Evolutionary conservation across 1,284 basidiomycete genomes (phyloP).

Genomic region (Amylostereum areolatum): DNA sequence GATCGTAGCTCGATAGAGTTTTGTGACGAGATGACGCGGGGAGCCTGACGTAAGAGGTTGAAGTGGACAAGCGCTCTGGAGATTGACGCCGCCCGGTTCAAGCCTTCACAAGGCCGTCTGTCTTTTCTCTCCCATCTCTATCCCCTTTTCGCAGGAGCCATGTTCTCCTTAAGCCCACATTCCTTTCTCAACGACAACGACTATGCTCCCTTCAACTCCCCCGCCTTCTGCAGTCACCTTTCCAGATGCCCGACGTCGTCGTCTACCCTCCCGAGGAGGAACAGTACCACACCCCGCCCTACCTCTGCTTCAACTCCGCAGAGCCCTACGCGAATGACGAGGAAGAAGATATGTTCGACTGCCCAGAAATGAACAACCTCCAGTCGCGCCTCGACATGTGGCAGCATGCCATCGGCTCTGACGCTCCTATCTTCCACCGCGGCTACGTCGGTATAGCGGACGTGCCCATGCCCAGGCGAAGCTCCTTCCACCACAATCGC

Average conservation of each 20-base stretch:
- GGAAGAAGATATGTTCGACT: slow-evolving; percentile 23
- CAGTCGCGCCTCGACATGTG: slow-evolving; percentile 32
- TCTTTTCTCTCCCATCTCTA: too few species aligned
- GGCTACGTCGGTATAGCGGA: slow-evolving; percentile 18
- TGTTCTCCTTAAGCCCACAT: slow-evolving; percentile 2
- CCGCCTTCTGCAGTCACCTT: slow-evolving; percentile 19
- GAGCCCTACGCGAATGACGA: slow-evolving; percentile 16
- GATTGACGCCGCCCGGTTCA: too few species aligned
- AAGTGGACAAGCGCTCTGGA: too few species aligned
- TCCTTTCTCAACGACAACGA: slow-evolving; percentile 17
- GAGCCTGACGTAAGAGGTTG: too few species aligned
- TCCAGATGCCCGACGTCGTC: slow-evolving; percentile 55
- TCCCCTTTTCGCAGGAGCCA: neutral
- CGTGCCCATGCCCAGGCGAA: slow-evolving; percentile 24
- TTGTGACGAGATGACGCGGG: too few species aligned
- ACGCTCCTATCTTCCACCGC: slow-evolving; percentile 25
- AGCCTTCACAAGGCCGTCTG: too few species aligned
- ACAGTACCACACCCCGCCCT: slow-evolving; percentile 45
- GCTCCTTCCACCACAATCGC: slow-evolving; percentile 5
- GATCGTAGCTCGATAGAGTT: too few species aligned
- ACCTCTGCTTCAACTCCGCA: slow-evolving; percentile 61
- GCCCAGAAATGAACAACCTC: slow-evolving; percentile 35
- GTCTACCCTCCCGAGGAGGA: slow-evolving; percentile 71
- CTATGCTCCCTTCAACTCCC: slow-evolving; percentile 17
- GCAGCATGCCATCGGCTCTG: slow-evolving; percentile 24